phyloP scores from a whole-genome alignment of 148 eudicot genomes.

The Fagopyrum homotropicum region DNA sequence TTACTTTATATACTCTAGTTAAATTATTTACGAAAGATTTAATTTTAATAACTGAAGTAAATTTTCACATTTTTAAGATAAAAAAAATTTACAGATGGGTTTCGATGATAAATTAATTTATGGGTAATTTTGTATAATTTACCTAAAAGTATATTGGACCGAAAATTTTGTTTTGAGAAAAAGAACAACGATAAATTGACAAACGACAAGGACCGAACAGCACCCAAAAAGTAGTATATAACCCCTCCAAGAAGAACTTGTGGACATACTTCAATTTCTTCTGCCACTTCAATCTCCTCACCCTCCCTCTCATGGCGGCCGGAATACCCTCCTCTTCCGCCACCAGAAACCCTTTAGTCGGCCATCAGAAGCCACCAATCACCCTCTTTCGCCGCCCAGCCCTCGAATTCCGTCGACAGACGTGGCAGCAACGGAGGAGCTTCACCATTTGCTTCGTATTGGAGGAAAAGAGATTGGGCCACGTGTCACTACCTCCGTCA shows the following conservation, averaged over 20 bases:
- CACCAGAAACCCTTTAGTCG: neutral
- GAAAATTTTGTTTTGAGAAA: neutral
- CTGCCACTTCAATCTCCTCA: neutral
- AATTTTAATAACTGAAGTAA: too few species aligned
- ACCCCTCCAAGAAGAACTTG: neutral
- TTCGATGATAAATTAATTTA: too few species aligned
- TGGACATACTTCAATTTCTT: neutral
- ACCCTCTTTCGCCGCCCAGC: neutral
- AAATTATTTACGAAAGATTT: too few species aligned
- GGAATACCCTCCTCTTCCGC: neutral
- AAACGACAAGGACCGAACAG: neutral
- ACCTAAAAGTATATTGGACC: neutral
- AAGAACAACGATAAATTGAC: neutral
- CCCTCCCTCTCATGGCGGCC: neutral
- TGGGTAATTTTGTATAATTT: neutral
- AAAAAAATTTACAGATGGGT: too few species aligned
- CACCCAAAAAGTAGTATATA: neutral
- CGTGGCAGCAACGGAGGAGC: slow-evolving; percentile 3
- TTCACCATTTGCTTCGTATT: slow-evolving; percentile 6
- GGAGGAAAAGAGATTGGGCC: neutral
- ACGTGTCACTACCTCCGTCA: neutral
- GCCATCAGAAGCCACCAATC: neutral
- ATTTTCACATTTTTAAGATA: too few species aligned
- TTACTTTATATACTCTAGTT: too few species aligned
- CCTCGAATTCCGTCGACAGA: neutral